Base-by-base conservation (phyloP, 768 basidiomycete species). In the Terana coerulea region DNA sequence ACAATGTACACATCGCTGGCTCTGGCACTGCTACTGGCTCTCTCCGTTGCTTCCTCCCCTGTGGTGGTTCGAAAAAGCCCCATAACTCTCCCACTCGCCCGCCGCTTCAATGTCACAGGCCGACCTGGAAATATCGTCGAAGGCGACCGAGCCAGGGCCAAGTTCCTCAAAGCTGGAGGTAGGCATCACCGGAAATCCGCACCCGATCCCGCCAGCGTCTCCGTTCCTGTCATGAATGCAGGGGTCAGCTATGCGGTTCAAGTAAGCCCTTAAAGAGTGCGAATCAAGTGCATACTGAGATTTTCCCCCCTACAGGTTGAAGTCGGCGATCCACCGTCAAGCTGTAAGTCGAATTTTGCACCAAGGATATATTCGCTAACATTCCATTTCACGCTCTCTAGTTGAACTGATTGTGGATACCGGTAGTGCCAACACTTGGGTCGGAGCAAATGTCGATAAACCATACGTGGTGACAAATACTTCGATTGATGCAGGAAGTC, bases 101-200 rank as follows among this genome's bases (percentile, higher is more conserved):
- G 76, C 61, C 70, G 72, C 49, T 59, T 83, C 61, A 82, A 83
- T 64, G 53, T 71, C 54, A 77, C 70, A 11, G 76, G 77, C 53
- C n/a, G n/a, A n/a, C 54, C 73, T 10, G 65, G 66, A 53, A 78
- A 77, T 50, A 63, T 86, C 36, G 47, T 83, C 24, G 64, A 70
- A 33, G 72, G 69, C 52, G 83, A 85, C 60, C 72, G 75, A 52
- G 68, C 71, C 22, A 75, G 83, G 53, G 78, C 76, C 12, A 60
- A 69, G 52, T 66, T 69, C 29, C 56, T 85, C 45, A 72, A 69
- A 43, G 67, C 67, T 1, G 68, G 64, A 26, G 72, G 69, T 7
- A 62, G 67, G 35, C 70, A 72, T 55, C 50, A 39, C 40, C 42
- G 64, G 9, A 51, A 52, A 29, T 53, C 7, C 17, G 14, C 43